Evolutionary conservation across 129 eudicot species (phyloP).

Genomic region (Centella asiatica): DNA sequence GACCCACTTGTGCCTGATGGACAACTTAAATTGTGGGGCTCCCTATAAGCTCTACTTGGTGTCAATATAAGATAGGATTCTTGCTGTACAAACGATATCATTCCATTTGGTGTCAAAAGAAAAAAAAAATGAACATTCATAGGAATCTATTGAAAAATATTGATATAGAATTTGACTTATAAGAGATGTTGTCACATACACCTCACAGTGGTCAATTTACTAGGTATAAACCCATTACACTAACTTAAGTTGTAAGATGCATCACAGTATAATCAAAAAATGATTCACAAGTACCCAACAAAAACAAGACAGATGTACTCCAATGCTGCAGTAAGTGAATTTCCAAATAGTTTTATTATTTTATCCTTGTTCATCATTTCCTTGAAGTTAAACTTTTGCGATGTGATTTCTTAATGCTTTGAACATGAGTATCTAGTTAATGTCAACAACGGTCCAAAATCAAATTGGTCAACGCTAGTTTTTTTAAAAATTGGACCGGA

Average conservation of each 20-base stretch:
- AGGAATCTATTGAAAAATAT: slow-evolving; percentile 1
- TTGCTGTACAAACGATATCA: slow-evolving; percentile 8
- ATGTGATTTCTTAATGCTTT: neutral
- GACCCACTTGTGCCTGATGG: slow-evolving; percentile 47
- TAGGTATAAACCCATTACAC: slow-evolving; percentile 47
- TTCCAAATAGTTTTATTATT: neutral
- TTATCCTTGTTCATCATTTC: neutral
- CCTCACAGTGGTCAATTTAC: slow-evolving; percentile 34
- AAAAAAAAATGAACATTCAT: slow-evolving; percentile 6
- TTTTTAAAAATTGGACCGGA: too few species aligned
- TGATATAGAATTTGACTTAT: slow-evolving; percentile 30
- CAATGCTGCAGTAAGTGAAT: neutral
- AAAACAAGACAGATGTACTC: neutral
- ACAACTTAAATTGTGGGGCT: slow-evolving; percentile 25
- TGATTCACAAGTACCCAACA: too few species aligned
- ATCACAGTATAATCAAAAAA: slow-evolving; percentile 17
- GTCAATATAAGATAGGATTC: slow-evolving; percentile 6
- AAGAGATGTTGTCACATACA: slow-evolving; percentile 33
- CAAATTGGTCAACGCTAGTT: too few species aligned
- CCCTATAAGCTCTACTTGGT: slow-evolving; percentile 5
- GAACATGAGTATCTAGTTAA: too few species aligned
- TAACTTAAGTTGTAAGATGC: slow-evolving; percentile 12
- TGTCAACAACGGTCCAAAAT: too few species aligned
- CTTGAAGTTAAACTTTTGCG: neutral
- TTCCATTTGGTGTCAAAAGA: slow-evolving; percentile 19